A percentile compares a stretch with the other conserved stretches of the same genome.
Evolutionary conservation across 495 filamentous ascomycete species (phyloP).

Genomic region (Aspergillus bertholletiae): DNA sequence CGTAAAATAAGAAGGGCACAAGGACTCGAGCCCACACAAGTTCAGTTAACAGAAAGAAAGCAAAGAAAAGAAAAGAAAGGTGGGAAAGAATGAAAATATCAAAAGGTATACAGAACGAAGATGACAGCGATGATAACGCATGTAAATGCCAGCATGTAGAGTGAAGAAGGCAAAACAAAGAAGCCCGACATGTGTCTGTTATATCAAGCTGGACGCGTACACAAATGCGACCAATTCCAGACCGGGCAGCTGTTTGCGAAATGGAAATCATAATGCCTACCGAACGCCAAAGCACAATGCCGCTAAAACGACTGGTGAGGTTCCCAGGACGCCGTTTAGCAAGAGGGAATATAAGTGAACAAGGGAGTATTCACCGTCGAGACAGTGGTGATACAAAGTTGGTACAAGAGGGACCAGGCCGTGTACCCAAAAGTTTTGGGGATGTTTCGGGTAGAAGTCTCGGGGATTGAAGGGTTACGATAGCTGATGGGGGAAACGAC

Average conservation of each 20-base stretch:
- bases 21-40: neutral
- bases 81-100: neutral
- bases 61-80: neutral
- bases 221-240: neutral
- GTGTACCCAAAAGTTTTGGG: neutral
- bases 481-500: neutral
- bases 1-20: neutral
- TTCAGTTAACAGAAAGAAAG: too few species aligned
- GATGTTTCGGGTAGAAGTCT: neutral
- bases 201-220: neutral
- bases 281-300: constrained; percentile 34
- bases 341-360: neutral
- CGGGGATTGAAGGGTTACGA: neutral
- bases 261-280: neutral
- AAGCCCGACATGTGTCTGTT: neutral
- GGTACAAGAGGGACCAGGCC: neutral
- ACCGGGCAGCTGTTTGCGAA: neutral
- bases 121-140: neutral
- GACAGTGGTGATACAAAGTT: neutral
- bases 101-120: neutral
- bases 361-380: neutral
- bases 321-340: neutral
- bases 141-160: neutral
- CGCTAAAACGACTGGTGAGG: constrained; percentile 30
- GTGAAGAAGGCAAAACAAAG: neutral